Conservation (phyloP, 2,329 filamentous ascomycete genomes). For the Alternaria dauci region DNA sequence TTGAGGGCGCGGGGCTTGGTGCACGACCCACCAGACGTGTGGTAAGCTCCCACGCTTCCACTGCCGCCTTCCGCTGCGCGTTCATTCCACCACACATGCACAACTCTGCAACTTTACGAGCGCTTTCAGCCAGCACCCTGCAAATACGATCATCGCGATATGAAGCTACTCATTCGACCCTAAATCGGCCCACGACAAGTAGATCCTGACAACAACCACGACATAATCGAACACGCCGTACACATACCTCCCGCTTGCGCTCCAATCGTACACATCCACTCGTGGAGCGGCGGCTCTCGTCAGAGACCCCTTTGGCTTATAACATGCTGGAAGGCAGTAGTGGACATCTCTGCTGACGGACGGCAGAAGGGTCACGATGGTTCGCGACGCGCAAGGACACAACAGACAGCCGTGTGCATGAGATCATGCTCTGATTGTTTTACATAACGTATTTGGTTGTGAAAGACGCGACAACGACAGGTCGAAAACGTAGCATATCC, state of each 20-base stretch:
- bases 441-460: neutral
- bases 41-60: no score
- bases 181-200: neutral
- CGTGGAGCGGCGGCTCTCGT: neutral
- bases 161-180: accelerated
- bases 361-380: neutral
- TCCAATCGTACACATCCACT: neutral
- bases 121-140: neutral
- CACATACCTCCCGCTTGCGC: neutral
- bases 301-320: neutral
- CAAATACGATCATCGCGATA: no score
- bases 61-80: neutral
- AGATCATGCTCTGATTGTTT: neutral
- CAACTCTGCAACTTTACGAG: neutral
- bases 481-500: neutral
- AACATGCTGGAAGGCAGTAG: neutral
- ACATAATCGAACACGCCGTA: neutral
- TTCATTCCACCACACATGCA: neutral
- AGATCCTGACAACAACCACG: neutral
- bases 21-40: no score
- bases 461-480: neutral
- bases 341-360: neutral
- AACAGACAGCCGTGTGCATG: neutral
- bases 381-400: neutral
- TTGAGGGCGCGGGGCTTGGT: neutral